Evolutionary conservation across 139 green algal species (phyloP).

Genomic region (Trebouxia sp.): DNA sequence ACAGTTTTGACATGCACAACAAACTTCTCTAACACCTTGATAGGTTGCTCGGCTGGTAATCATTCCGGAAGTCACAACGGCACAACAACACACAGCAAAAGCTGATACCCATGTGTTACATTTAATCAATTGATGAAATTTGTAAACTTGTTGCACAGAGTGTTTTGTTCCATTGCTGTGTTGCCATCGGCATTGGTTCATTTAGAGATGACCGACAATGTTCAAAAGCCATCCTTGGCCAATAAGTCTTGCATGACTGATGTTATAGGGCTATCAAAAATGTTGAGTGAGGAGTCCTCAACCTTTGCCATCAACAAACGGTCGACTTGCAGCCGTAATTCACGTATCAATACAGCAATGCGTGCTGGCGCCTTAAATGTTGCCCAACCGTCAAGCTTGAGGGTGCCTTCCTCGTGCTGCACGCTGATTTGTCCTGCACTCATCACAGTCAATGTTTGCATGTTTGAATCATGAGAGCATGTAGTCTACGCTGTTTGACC

Average conservation of each 20-base stretch:
- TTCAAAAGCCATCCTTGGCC: slow-evolving; percentile 26
- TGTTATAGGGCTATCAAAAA: not conserved
- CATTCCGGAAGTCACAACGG: too few relatives aligned
- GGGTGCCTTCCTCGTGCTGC: slow-evolving; percentile 47
- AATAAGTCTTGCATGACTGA: slow-evolving; percentile 20
- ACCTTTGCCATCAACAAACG: slow-evolving; percentile 75
- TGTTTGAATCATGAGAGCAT: not conserved
- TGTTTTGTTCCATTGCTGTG: too few relatives aligned
- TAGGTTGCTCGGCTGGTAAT: too few relatives aligned
- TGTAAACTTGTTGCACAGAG: too few relatives aligned
- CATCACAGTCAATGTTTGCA: not conserved
- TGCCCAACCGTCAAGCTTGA: slow-evolving; percentile 67
- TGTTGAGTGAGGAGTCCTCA: slow-evolving; percentile 41
- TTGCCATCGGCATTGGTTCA: too few relatives aligned
- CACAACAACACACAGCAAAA: too few relatives aligned
- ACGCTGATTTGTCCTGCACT: slow-evolving; percentile 47
- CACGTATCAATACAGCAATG: slow-evolving; percentile 72
- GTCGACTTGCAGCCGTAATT: slow-evolving; percentile 70
- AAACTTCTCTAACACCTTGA: too few relatives aligned
- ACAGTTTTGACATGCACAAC: too few relatives aligned
- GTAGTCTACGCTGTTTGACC: not conserved
- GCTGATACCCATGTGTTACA: too few relatives aligned
- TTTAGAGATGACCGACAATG: too few relatives aligned
- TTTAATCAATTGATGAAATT: too few relatives aligned
- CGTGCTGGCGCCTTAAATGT: slow-evolving; percentile 67